These are phyloP conservation scores for Simplicillium sp. DNA, from an alignment of 2,329 filamentous ascomycete species.

Conservation along the genomic window DNA sequence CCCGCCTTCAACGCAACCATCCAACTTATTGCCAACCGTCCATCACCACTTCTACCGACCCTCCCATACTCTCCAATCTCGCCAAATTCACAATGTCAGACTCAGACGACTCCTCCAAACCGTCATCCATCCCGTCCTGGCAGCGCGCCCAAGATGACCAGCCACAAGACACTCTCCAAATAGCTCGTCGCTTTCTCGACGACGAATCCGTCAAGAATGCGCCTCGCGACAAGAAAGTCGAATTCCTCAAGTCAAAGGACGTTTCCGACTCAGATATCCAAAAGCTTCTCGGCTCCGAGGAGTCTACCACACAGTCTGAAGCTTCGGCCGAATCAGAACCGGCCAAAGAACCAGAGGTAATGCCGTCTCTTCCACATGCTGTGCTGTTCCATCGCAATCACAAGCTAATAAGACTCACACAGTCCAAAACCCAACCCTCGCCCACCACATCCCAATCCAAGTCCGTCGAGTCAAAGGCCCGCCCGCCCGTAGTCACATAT, in stretches of 20 bases:
- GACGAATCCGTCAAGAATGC: conserved; percentile 64
- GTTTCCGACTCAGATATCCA: conserved; percentile 59
- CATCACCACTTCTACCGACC: not conserved
- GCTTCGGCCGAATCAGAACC: conserved; percentile 2
- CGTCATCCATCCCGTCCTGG: not conserved
- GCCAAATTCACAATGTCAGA: conserved; percentile 4
- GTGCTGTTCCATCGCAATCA: not conserved
- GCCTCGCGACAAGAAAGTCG: conserved; percentile 60
- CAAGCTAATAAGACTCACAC: not conserved
- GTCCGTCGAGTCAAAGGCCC: conserved; percentile 26
- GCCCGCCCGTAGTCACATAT: conserved; percentile 57
- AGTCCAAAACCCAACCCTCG: conserved; percentile 5
- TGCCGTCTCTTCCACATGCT: not conserved
- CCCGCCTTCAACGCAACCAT: too few species aligned
- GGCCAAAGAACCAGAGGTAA: conserved; percentile 7
- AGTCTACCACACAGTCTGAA: not conserved
- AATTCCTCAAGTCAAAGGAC: conserved; percentile 72
- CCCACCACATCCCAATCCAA: conserved; percentile 13
- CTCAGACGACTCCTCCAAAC: not conserved
- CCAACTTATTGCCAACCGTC: not conserved
- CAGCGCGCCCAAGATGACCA: conserved; percentile 10
- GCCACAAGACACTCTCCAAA: conserved; percentile 33
- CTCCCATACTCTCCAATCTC: not conserved
- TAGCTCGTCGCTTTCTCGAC: conserved; percentile 67
- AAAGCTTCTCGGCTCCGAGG: conserved; percentile 40